phyloP scores from a whole-genome alignment of 2,329 filamentous ascomycete genomes.

The Calycina herbarum region DNA sequence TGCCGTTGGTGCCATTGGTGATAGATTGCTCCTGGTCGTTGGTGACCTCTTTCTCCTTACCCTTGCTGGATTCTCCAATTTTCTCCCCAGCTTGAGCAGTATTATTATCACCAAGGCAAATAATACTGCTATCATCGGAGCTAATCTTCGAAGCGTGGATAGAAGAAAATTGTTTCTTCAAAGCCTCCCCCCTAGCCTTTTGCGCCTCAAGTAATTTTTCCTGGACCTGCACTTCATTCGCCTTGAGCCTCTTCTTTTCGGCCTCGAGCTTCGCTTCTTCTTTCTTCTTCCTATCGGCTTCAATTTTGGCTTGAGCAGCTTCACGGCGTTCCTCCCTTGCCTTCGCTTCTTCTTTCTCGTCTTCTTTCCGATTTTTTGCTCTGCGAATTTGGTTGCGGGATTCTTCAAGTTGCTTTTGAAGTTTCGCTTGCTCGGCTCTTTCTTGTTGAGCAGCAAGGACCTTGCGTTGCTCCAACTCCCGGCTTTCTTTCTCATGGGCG shows the following conservation, averaged over 20 bases:
- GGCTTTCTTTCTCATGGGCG: not conserved
- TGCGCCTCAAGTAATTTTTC: conserved; percentile 15
- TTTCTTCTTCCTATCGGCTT: not conserved
- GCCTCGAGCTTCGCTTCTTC: conserved; percentile 8
- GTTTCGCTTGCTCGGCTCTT: not conserved
- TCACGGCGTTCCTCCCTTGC: not conserved
- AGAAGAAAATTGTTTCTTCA: conserved; percentile 22
- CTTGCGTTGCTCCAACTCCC: not conserved
- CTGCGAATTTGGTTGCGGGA: not conserved
- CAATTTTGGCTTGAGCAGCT: not conserved
- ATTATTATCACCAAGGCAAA: not conserved
- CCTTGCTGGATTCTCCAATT: not conserved
- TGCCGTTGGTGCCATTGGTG: not conserved
- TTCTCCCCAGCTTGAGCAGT: not conserved
- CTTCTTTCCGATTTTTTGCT: not conserved
- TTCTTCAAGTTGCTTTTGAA: not conserved
- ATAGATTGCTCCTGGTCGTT: not conserved
- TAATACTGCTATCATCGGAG: not conserved
- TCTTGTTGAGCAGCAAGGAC: conserved; percentile 9
- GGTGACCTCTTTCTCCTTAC: not conserved
- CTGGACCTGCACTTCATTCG: conserved; percentile 14
- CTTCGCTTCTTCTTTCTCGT: not conserved
- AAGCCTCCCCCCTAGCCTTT: conserved; percentile 21
- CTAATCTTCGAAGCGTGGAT: conserved; percentile 19
- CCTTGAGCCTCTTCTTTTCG: conserved; percentile 12